Conservation (phyloP, 2,329 filamentous ascomycete species). For the Basipetospora sp. region DNA sequence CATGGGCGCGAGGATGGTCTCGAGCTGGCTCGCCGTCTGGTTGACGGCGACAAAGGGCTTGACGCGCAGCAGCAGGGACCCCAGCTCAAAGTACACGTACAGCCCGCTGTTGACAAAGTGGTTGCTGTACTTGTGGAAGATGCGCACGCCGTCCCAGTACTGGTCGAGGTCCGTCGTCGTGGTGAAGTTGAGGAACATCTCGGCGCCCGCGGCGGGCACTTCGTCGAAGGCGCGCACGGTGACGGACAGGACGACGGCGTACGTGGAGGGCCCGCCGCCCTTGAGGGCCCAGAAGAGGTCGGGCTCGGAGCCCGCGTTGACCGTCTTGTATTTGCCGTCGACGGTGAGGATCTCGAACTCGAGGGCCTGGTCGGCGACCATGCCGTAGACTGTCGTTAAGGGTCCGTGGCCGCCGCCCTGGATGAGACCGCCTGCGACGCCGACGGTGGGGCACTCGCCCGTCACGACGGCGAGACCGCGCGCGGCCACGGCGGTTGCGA, state of each 20-base stretch:
- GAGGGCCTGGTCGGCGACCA: constrained; percentile 32
- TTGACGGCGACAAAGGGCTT: constrained; percentile 23
- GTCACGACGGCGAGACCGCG: constrained; percentile 30
- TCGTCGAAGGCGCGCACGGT: constrained; percentile 38
- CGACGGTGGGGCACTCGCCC: constrained; percentile 40
- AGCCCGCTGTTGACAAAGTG: constrained; percentile 27
- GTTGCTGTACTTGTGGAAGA: constrained; percentile 30
- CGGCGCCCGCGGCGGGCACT: constrained; percentile 25
- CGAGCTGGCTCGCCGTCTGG: constrained; percentile 20
- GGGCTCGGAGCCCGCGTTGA: constrained; percentile 27
- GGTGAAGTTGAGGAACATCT: constrained; percentile 23
- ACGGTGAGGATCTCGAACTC: constrained; percentile 31
- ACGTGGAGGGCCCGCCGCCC: constrained; percentile 38
- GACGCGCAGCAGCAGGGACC: constrained; percentile 23
- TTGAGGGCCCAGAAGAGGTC: constrained; percentile 44
- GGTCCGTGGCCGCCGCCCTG: constrained; percentile 44
- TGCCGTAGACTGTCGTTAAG: constrained; percentile 28
- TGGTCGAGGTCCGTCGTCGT: constrained; percentile 22
- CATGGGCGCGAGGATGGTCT: constrained; percentile 21
- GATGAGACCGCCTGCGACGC: constrained; percentile 44
- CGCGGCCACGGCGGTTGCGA: constrained; percentile 24
- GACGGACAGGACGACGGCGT: constrained; percentile 35
- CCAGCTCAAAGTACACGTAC: constrained; percentile 28
- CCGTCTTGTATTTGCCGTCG: constrained; percentile 27
- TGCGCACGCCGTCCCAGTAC: constrained; percentile 32